phyloP scores from a whole-genome alignment of 176 grass and related monocot species.

The Oryza australiensis region DNA sequence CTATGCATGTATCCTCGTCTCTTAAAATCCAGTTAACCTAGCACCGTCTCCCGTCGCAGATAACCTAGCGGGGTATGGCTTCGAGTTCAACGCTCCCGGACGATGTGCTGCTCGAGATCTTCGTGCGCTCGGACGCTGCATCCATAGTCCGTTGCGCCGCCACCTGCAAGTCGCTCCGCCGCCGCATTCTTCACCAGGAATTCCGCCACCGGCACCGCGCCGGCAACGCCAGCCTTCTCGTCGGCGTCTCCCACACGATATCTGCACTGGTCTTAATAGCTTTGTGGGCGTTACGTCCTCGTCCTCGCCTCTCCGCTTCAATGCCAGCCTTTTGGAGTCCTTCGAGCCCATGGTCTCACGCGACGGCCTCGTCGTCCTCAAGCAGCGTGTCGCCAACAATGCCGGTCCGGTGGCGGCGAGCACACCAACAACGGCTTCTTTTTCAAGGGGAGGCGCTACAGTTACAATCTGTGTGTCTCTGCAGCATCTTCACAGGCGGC shows the following conservation, averaged over 20 bases:
- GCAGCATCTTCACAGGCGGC: no score
- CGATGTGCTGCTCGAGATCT: neutral
- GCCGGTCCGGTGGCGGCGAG: no score
- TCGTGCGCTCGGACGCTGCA: neutral
- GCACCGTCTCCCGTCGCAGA: no score
- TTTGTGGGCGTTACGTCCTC: neutral
- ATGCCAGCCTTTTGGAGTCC: neutral
- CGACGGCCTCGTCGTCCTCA: neutral
- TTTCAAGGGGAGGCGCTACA: no score
- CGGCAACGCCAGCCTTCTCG: neutral
- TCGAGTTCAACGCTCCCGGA: neutral
- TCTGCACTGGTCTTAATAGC: neutral
- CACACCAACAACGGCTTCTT: no score
- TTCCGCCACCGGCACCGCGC: conserved; percentile 3
- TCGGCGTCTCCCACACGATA: conserved; percentile 8
- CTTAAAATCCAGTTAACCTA: no score
- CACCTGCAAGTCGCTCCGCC: conserved; percentile 17
- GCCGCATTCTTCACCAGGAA: conserved; percentile 1
- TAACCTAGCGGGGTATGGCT: no score
- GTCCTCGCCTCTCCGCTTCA: neutral
- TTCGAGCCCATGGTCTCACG: neutral
- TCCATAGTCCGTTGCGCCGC: conserved; percentile 13
- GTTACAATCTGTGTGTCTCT: no score
- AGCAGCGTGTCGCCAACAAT: no score
- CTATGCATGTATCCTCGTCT: no score